Evolutionary conservation across 805 yeast genomes (phyloP).

Genomic region (Pichia sporocuriosa): DNA sequence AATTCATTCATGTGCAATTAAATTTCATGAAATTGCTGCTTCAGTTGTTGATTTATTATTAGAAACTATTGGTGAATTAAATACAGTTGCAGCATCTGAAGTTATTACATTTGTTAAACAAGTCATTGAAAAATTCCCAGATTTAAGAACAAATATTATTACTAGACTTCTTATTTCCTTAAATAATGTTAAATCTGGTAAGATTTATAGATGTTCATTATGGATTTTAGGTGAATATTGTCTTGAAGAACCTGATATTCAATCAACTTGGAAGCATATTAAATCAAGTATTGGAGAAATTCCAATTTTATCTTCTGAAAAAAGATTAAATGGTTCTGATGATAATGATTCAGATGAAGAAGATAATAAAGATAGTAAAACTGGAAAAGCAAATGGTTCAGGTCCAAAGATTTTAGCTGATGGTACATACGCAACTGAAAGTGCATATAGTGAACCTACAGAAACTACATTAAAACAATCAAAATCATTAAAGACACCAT

Average conservation of each 20-base stretch:
- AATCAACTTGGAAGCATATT: conserved; percentile 80
- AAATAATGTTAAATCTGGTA: conserved; percentile 70
- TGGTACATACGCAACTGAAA: conserved; percentile 97
- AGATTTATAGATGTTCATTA: conserved; percentile 85
- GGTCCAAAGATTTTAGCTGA: conserved; percentile 93
- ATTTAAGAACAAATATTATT: conserved; percentile 60
- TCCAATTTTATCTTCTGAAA: conserved; percentile 77
- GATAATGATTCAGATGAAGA: conserved; percentile 16
- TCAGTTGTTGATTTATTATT: conserved; percentile 81
- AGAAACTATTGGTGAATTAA: conserved; percentile 79
- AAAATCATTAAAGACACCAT: conserved; percentile 45
- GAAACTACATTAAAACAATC: conserved; percentile 31
- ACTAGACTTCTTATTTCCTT: conserved; percentile 55
- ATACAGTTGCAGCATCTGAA: conserved; percentile 80
- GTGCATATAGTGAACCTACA: conserved; percentile 52
- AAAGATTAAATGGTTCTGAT: conserved; percentile 24
- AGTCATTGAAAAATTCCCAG: conserved; percentile 87
- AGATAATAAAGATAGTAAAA: conserved; percentile 5
- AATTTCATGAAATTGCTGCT: conserved; percentile 85
- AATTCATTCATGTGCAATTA: conserved; percentile 82
- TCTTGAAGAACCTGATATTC: conserved; percentile 60
- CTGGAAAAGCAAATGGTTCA: conserved; percentile 27
- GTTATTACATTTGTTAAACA: conserved; percentile 90
- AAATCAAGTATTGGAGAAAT: conserved; percentile 83
- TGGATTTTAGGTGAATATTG: conserved; percentile 97